Base-by-base conservation (phyloP, 306 rosid genomes). In the Hylodesmum podocarpum region DNA sequence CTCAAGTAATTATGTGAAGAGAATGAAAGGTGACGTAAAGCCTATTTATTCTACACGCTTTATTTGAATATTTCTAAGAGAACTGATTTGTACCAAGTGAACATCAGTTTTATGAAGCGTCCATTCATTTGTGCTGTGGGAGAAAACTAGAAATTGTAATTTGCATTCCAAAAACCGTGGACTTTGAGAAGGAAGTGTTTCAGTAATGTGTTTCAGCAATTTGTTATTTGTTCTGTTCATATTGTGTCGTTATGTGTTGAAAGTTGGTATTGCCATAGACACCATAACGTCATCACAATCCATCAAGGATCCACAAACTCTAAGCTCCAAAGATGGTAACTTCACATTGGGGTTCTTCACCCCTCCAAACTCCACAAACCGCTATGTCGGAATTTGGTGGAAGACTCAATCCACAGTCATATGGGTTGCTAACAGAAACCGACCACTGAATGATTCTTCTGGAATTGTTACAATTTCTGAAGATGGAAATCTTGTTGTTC, bases 341-440 rank as follows among this genome's bases (percentile, higher is more conserved):
- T 85, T 80, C 59, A 72, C 77, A 11, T 37, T 89, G 24, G 90
- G 91, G 3, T 87, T 89, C 78, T 89, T 89, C 59, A 68, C 29
- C 36, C 84, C 81, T n/a, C 7, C 11, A 64, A 79, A 80, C 28
- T 76, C 89, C 2, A 21, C 71, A n/a, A 39, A 62, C 7, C 78
- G 25, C 5, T 89, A 82, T 0, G 79, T 81, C 2, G 89, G 88
- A 28, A 66, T 87, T 6, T 89, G 94, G 91, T 75, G 68, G 44
- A 72, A 25, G n/a, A 2, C 76, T 15, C 9, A 14, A 8, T 15
- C 25, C 16, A 21, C 28, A 11, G 63, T 73, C 19, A 41, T 81
- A 1, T 87, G 91, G 94, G 87, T 87, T 9, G 91, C 86, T n/a
- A 87, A 83, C 29, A 85, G 84, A 70, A 58, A 87, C 70, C 55